Percentiles rank a stretch among this genome's conserved stretches.
Evolutionary conservation across 2,329 filamentous ascomycete species (phyloP).

Genomic region (Penicillium sp.): DNA sequence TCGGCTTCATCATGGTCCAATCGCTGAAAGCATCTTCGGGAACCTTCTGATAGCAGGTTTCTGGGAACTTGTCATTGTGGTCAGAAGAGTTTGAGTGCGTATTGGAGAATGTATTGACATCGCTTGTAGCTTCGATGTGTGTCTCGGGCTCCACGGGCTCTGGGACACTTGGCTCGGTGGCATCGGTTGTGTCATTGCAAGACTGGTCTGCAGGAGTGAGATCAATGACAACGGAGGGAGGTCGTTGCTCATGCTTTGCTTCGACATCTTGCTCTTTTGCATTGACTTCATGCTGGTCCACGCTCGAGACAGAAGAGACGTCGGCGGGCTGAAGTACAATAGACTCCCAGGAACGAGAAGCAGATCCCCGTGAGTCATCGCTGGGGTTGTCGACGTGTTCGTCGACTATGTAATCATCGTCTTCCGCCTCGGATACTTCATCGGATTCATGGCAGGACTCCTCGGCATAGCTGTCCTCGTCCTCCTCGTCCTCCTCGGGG

Average conservation of each 20-base stretch:
- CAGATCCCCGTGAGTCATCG: slow-evolving; percentile 2
- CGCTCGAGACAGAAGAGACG: neutral
- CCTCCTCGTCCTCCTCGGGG: slow-evolving; percentile 40
- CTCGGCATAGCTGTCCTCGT: slow-evolving; percentile 3
- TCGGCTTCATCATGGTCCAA: slow-evolving; percentile 8
- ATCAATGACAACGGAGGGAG: neutral
- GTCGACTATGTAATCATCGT: neutral
- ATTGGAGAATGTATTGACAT: neutral
- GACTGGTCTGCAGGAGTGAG: neutral
- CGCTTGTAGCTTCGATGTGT: neutral
- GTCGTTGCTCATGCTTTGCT: neutral
- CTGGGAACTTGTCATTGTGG: neutral
- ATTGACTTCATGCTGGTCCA: neutral
- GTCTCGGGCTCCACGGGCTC: neutral
- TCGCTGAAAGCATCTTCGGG: neutral
- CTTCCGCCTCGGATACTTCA: slow-evolving; percentile 34
- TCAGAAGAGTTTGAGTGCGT: neutral
- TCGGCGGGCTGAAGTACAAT: neutral
- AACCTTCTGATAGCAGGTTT: slow-evolving; percentile 4
- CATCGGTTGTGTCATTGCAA: neutral
- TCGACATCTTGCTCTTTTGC: neutral
- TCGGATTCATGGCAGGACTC: slow-evolving; percentile 18
- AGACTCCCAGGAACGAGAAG: neutral
- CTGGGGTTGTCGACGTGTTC: slow-evolving; percentile 1
- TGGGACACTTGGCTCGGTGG: neutral